phyloP scores from a whole-genome alignment of 169 alveolate species.

The Neospora caninum region DNA sequence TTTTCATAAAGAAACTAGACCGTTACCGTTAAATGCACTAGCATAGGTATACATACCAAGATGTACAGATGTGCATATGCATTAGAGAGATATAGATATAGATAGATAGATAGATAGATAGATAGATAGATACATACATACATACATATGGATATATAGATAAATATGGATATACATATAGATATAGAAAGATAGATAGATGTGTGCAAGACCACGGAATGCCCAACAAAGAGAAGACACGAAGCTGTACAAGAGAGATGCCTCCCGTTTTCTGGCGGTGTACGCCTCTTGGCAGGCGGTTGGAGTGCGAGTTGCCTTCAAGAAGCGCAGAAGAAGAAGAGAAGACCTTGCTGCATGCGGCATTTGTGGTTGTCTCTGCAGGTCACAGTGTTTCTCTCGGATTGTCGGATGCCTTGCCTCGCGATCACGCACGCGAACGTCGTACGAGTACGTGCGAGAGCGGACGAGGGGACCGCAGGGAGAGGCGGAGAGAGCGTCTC shows the following conservation, averaged over 20 bases:
- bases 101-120: neutral
- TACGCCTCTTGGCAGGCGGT: neutral
- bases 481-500: neutral
- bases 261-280: neutral
- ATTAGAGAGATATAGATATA: neutral
- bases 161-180: neutral
- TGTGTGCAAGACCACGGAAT: neutral
- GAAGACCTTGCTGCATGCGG: neutral
- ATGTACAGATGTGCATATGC: neutral
- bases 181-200: neutral
- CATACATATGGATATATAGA: neutral
- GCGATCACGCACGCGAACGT: neutral
- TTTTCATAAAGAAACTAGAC: neutral
- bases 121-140: neutral
- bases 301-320: neutral
- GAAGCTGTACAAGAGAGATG: neutral
- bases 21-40: neutral
- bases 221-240: neutral
- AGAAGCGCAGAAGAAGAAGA: neutral
- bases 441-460: neutral
- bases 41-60: neutral
- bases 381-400: slow-evolving; percentile 16
- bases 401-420: neutral
- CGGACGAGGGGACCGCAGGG: neutral
- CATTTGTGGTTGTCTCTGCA: neutral